A percentile compares a stretch with the other conserved stretches of the same genome.
Conservation (phyloP, 2,329 filamentous ascomycete genomes). For the Byssothecium circinans region DNA sequence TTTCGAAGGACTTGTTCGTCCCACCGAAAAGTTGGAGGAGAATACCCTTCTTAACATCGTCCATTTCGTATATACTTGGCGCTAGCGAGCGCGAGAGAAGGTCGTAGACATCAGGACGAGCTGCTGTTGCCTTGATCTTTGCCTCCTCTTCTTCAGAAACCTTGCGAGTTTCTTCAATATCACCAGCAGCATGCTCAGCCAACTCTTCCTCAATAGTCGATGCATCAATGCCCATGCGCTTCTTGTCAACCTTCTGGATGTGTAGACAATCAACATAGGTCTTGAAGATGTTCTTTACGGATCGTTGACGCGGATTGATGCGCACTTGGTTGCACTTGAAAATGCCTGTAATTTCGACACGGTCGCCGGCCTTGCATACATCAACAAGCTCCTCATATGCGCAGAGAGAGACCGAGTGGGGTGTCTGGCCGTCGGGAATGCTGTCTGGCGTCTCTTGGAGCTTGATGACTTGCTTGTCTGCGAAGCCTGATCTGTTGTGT, state of each 20-base stretch:
- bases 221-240: constrained; percentile 85
- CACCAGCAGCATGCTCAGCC: constrained; percentile 69
- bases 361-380: constrained; percentile 95
- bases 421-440: constrained; percentile 93
- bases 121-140: constrained; percentile 80
- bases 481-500: constrained; percentile 91
- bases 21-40: constrained; percentile 94
- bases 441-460: constrained; percentile 95
- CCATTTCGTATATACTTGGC: constrained; percentile 95
- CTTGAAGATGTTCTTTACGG: constrained; percentile 95
- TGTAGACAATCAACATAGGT: constrained; percentile 96
- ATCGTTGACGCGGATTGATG: constrained; percentile 88
- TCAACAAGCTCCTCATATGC: constrained; percentile 97
- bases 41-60: constrained; percentile 98
- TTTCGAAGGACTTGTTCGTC: constrained; percentile 96
- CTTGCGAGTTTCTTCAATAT: constrained; percentile 80
- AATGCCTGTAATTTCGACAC: constrained; percentile 92
- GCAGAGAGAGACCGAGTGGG: constrained; percentile 93
- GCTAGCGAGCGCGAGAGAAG: constrained; percentile 87
- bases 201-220: constrained; percentile 85
- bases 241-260: constrained; percentile 95
- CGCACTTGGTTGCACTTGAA: constrained; percentile 94
- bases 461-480: constrained; percentile 98
- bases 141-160: constrained; percentile 84
- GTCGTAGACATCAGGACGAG: constrained; percentile 86